phyloP scores from a whole-genome alignment of 2,329 filamentous ascomycete genomes.

The Trichoderma koningii region DNA sequence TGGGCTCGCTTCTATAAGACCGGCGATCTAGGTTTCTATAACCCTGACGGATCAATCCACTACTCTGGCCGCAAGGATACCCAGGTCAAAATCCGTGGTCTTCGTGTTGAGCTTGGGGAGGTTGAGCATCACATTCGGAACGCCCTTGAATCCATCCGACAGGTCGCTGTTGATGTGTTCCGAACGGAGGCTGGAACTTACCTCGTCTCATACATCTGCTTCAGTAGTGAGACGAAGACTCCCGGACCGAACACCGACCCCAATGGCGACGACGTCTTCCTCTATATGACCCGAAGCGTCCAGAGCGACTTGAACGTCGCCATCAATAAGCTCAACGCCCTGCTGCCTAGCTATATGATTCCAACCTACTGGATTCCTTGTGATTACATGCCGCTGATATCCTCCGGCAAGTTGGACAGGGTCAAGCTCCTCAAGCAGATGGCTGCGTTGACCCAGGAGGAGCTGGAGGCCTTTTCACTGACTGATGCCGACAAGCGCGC shows the following conservation, averaged over 20 bases:
- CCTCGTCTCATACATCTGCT: conserved; percentile 24
- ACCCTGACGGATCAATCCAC: conserved; percentile 19
- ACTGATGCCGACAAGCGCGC: conserved; percentile 13
- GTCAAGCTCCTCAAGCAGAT: conserved; percentile 10
- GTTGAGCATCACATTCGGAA: conserved; percentile 17
- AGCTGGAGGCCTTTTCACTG: conserved; percentile 18
- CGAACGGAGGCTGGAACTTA: not conserved
- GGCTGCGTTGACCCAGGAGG: conserved; percentile 4
- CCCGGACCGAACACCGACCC: not conserved
- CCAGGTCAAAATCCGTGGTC: conserved; percentile 27
- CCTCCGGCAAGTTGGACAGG: conserved; percentile 24
- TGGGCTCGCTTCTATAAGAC: conserved; percentile 26
- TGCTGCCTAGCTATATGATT: conserved; percentile 25
- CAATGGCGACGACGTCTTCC: conserved; percentile 3
- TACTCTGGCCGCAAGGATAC: conserved; percentile 24
- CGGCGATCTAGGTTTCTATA: conserved; percentile 15
- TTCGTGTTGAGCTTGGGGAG: conserved; percentile 26
- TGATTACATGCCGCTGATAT: conserved; percentile 22
- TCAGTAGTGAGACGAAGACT: conserved; percentile 1
- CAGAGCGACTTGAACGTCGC: not conserved
- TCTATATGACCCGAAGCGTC: not conserved
- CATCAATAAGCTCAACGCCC: conserved; percentile 4
- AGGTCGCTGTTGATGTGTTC: conserved; percentile 25
- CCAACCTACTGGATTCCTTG: conserved; percentile 24
- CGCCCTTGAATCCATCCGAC: not conserved